Percentiles rank a stretch among this genome's conserved stretches.
phyloP scores from a whole-genome alignment of 2,329 filamentous ascomycete genomes.

The Sclerotinia trifoliorum region DNA sequence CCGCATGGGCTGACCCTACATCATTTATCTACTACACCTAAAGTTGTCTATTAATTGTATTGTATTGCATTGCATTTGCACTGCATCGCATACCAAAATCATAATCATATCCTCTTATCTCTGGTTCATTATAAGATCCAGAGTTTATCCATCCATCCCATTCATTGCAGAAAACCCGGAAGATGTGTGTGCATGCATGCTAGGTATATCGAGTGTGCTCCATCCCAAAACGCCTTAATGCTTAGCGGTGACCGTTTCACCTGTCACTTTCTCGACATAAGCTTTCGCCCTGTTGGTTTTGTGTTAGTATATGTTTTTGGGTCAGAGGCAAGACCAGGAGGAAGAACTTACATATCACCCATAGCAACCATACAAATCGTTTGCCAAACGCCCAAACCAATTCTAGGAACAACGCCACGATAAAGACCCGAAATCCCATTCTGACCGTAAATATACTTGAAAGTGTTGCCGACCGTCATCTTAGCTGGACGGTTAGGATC shows the following conservation, averaged over 20 bases:
- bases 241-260: conserved; percentile 63
- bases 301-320: conserved; percentile 24
- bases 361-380: conserved; percentile 99
- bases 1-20: not conserved
- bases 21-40: conserved; percentile 1
- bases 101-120: conserved; percentile 17
- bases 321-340: conserved; percentile 12
- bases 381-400: conserved; percentile 97
- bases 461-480: conserved; percentile 88
- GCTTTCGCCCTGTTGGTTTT: conserved; percentile 58
- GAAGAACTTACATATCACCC: conserved; percentile 79
- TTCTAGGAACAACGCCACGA: conserved; percentile 89
- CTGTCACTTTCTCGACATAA: conserved; percentile 65
- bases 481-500: conserved; percentile 99
- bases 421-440: conserved; percentile 93
- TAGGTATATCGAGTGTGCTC: not conserved
- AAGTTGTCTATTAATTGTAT: conserved; percentile 8
- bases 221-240: conserved; percentile 51
- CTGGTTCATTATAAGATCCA: conserved; percentile 1
- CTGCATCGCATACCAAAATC: conserved; percentile 5
- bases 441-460: conserved; percentile 82
- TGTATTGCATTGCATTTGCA: not conserved
- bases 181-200: conserved; percentile 14
- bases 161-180: not conserved
- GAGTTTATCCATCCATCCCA: not conserved